phyloP scores from a whole-genome alignment of 2,329 filamentous ascomycete species.

The Phaeosphaeriaceae sp. region DNA sequence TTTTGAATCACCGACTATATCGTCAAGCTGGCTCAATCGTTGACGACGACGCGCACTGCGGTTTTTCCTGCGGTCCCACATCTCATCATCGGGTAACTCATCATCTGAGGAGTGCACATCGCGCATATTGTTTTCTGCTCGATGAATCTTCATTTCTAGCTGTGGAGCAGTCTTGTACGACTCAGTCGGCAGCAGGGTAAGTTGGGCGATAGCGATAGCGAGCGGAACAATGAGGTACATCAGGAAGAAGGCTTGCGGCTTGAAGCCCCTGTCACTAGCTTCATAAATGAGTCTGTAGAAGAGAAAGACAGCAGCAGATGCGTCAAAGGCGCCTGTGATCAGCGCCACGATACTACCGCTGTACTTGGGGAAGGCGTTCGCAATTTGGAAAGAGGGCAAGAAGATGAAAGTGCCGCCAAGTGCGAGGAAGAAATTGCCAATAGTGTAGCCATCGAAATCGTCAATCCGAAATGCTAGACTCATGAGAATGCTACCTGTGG shows the following conservation, averaged over 20 bases:
- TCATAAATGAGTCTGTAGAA: conserved; percentile 75
- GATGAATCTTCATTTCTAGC: conserved; percentile 44
- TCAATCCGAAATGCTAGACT: conserved; percentile 45
- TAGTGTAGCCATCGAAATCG: conserved; percentile 60
- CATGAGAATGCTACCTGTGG: conserved; percentile 45
- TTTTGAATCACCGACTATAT: conserved; percentile 70
- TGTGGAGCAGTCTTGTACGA: conserved; percentile 73
- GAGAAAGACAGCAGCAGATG: conserved; percentile 79
- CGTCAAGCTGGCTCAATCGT: conserved; percentile 71
- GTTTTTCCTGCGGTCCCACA: conserved; percentile 51
- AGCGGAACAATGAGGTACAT: conserved; percentile 73
- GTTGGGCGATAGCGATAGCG: conserved; percentile 69
- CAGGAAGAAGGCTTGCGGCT: conserved; percentile 73
- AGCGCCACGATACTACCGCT: conserved; percentile 81
- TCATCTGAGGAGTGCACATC: conserved; percentile 63
- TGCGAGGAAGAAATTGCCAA: conserved; percentile 77
- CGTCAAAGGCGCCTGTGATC: conserved; percentile 82
- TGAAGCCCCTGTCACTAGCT: conserved; percentile 62
- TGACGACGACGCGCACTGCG: conserved; percentile 56
- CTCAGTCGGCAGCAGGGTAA: conserved; percentile 73
- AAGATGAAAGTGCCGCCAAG: conserved; percentile 82
- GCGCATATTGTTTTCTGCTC: conserved; percentile 37
- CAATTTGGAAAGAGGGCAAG: conserved; percentile 83
- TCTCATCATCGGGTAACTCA: conserved; percentile 56
- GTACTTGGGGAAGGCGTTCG: conserved; percentile 79